These are phyloP conservation scores for Fusarium sp. DNA, from an alignment of 2,329 filamentous ascomycete species.

Conservation along the genomic window DNA sequence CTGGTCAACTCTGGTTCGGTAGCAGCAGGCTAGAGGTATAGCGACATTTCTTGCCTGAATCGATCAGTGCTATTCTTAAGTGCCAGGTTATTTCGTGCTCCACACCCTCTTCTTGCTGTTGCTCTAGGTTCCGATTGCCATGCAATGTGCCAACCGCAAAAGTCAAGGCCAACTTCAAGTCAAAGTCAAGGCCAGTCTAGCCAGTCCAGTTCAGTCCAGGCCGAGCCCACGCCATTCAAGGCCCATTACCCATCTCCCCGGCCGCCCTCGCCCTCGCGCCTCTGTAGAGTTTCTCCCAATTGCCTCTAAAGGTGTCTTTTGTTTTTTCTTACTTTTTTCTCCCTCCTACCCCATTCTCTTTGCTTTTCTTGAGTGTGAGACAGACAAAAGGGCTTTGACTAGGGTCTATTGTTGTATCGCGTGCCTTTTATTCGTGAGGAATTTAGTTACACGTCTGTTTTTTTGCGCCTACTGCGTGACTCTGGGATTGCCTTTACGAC, in stretches of 20 bases:
- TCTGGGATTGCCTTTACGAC: slow-evolving; percentile 8
- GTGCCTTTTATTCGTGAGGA: slow-evolving; percentile 9
- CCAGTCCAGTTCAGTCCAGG: slow-evolving; percentile 7
- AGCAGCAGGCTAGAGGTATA: not conserved
- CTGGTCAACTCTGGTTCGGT: not conserved
- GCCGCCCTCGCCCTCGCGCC: slow-evolving; percentile 2
- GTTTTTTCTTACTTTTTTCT: slow-evolving; percentile 2
- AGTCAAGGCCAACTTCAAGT: not conserved
- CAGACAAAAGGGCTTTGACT: slow-evolving; percentile 27
- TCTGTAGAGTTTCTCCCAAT: slow-evolving; percentile 21
- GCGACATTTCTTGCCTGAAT: slow-evolving; percentile 18
- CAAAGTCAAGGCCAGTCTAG: not conserved
- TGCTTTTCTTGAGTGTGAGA: slow-evolving; percentile 29
- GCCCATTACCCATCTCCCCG: slow-evolving; percentile 38
- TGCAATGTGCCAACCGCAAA: slow-evolving; percentile 32
- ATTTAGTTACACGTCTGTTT: slow-evolving; percentile 26
- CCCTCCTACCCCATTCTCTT: slow-evolving; percentile 4
- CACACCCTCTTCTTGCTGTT: slow-evolving; percentile 27
- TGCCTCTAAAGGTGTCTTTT: slow-evolving; percentile 15
- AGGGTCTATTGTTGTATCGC: slow-evolving; percentile 26
- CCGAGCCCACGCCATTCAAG: slow-evolving; percentile 16
- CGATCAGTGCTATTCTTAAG: slow-evolving; percentile 31
- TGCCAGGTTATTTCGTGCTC: slow-evolving; percentile 26
- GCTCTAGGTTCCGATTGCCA: slow-evolving; percentile 4
- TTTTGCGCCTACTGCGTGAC: slow-evolving; percentile 8